Base-by-base conservation (phyloP, 177 flowering plant genomes). In the Vitis hybrid region DNA sequence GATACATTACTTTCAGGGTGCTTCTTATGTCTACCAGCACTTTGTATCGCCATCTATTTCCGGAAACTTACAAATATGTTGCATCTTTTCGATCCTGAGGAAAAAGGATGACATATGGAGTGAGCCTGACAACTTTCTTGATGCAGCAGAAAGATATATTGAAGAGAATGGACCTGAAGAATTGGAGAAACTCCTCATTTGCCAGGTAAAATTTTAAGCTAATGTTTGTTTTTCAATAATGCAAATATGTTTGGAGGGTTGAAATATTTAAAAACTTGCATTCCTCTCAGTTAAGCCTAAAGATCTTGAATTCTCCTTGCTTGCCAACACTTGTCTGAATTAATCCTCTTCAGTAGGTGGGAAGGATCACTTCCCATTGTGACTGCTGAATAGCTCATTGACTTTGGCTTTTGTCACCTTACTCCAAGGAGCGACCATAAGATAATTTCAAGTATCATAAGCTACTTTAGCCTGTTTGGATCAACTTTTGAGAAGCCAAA, bases 1-100 rank as follows among this genome's bases (percentile, higher is more conserved):
- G 65, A 45, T 72, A 16, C 78, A 74, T 48, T 65, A 63, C 26
- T 79, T 76, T 65, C 55, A 16, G 39, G 82, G 77, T 60, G 79
- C 82, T 61, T 65, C 73, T 51, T 68, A 67, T 65, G 18, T 79
- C 29, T 79, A 76, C 66, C 22, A 57, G 59, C 68, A 56, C 52
- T 71, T 70, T 10, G 19, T 77, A 4, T 62, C 62, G 51, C 50
- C 69, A 31, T 68, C 59, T 21, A 50, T 73, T 12, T 56, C 49
- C 45, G 57, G 26, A 51, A 51, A 50, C 22, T 31, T 65, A 63
- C 13, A n/a, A 58, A 52, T 15, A 10, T 26, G 16, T 51, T 22
- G 53, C 18, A 39, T 56, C 50, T 15, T 70, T 39, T 48, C 51
- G 14, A 18, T 15, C 4, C 57, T 64, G 49, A 57, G 14, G 49